Evolutionary conservation across 768 basidiomycete species (phyloP).

Genomic region (Naematelia aurantialba): DNA sequence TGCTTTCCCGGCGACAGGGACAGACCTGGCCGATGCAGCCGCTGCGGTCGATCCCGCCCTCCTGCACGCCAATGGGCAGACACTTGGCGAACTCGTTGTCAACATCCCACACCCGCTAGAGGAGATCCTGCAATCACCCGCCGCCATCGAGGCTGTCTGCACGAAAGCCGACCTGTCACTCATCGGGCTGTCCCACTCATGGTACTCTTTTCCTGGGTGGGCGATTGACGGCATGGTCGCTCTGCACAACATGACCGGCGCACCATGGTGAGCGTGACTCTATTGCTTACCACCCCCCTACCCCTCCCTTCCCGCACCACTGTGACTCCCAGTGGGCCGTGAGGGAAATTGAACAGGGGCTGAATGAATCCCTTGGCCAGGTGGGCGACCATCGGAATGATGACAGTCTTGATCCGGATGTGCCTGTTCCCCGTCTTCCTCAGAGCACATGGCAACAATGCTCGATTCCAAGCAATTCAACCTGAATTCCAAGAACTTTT

Average conservation of each 20-base stretch:
- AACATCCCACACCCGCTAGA: slow-evolving; percentile 25
- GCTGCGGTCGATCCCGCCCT: slow-evolving; percentile 15
- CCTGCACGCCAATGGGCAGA: slow-evolving; percentile 14
- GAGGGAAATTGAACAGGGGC: too few relatives aligned
- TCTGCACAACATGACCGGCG: slow-evolving; percentile 35
- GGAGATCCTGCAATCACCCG: slow-evolving; percentile 44
- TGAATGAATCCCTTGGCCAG: slow-evolving; percentile 9
- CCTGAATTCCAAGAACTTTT: slow-evolving; percentile 60
- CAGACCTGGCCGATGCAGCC: slow-evolving; percentile 3
- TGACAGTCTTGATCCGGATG: slow-evolving; percentile 51
- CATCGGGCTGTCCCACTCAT: slow-evolving; percentile 41
- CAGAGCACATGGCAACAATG: slow-evolving; percentile 65
- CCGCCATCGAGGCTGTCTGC: slow-evolving; percentile 45
- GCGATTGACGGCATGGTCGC: slow-evolving; percentile 39
- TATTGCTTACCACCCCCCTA: too few relatives aligned
- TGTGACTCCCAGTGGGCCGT: too few relatives aligned
- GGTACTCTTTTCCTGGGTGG: slow-evolving; percentile 41
- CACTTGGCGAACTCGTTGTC: slow-evolving; percentile 28
- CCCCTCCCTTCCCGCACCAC: too few relatives aligned
- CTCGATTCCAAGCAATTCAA: slow-evolving; percentile 62
- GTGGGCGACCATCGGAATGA: slow-evolving; percentile 46
- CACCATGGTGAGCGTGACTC: slow-evolving; percentile 43
- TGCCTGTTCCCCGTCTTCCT: slow-evolving; percentile 53
- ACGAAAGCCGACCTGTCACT: slow-evolving; percentile 41
- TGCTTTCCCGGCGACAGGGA: too few relatives aligned